A percentile compares a stretch with the other conserved stretches of the same genome.
Evolutionary conservation across 306 rosid genomes (phyloP).

Genomic region (Styphnolobium japonicum): DNA sequence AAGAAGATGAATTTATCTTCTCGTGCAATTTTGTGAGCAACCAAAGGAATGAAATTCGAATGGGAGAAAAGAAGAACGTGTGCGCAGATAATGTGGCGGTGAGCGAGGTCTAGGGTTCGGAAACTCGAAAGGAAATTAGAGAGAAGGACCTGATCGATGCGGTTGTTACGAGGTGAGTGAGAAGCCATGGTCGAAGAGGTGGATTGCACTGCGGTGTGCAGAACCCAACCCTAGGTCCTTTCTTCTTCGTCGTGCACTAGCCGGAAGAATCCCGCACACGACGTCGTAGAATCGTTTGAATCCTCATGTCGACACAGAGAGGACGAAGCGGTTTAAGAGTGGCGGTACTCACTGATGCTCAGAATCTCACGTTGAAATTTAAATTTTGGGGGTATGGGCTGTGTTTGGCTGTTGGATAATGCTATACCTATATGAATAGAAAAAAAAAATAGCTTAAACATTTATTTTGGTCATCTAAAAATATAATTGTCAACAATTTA

Average conservation of each 20-base stretch:
- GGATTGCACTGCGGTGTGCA: background rate
- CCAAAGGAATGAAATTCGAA: background rate
- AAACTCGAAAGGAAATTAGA: background rate
- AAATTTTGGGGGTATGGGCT: too few relatives aligned
- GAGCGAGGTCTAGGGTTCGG: constrained; percentile 28
- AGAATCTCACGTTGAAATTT: too few relatives aligned
- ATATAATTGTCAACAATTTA: too few relatives aligned
- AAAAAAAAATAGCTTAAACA: too few relatives aligned
- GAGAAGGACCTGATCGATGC: constrained; percentile 71
- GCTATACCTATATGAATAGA: too few relatives aligned
- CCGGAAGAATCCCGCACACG: background rate
- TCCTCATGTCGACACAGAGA: background rate
- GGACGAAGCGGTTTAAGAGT: background rate
- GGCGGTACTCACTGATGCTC: constrained; percentile 16
- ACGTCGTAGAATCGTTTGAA: constrained; percentile 19
- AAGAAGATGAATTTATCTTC: background rate
- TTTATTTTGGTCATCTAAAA: too few relatives aligned
- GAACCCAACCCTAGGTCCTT: background rate
- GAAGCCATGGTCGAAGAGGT: constrained; percentile 66
- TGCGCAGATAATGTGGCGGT: background rate
- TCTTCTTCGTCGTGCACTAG: background rate
- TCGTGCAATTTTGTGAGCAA: background rate
- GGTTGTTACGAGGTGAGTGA: constrained; percentile 55
- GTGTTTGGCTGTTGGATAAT: too few relatives aligned
- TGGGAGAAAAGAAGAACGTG: background rate